phyloP scores from a whole-genome alignment of 352 stramenopile genomes.

The Phytopythium helicoides region DNA sequence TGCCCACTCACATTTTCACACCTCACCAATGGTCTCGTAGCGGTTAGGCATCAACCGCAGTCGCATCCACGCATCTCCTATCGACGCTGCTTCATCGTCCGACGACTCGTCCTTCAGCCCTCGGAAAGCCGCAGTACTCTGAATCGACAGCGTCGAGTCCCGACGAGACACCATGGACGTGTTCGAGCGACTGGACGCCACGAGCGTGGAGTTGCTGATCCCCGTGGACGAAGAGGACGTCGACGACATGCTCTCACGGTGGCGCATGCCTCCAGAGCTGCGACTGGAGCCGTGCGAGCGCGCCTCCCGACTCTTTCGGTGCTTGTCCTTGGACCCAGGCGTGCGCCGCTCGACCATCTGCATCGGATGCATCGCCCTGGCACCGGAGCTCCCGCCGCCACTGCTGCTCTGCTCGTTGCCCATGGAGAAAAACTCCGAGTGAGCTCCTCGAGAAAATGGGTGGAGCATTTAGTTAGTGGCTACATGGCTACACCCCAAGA shows the following conservation, averaged over 20 bases:
- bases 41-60: slow-evolving; percentile 4
- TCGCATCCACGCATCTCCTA: background rate
- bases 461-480: background rate
- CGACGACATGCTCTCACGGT: background rate
- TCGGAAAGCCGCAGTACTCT: background rate
- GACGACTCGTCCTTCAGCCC: background rate
- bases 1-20: background rate
- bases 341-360: background rate
- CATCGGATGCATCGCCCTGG: slow-evolving; percentile 6
- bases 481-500: background rate
- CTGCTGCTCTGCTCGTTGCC: slow-evolving; percentile 8
- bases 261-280: background rate
- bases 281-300: background rate
- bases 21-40: slow-evolving; percentile 6
- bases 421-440: background rate
- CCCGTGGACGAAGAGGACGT: slow-evolving; percentile 2
- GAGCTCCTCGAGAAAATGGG: too few species aligned
- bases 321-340: background rate
- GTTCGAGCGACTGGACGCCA: slow-evolving; percentile 3
- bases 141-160: background rate
- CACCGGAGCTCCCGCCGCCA: background rate
- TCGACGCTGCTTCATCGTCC: background rate
- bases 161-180: background rate
- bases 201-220: slow-evolving; percentile 5
- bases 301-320: background rate